A percentile compares a stretch with the other conserved stretches of the same genome.
Evolutionary conservation across 495 filamentous ascomycete species (phyloP).

Genomic region (Penicillium subrubescens): DNA sequence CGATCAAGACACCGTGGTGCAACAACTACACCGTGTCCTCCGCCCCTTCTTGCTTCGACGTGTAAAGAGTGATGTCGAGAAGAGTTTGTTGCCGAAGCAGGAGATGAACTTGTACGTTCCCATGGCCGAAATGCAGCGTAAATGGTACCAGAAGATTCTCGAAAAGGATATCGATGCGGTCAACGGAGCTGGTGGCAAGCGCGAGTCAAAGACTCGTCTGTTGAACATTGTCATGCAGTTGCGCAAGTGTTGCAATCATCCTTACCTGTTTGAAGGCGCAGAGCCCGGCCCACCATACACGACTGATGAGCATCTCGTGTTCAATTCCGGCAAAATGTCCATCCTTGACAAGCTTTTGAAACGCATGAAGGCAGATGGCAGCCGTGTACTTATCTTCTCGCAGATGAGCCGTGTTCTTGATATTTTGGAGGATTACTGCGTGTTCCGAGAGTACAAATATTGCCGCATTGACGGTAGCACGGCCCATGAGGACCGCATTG

Average conservation of each 20-base stretch:
- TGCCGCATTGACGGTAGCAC: constrained; percentile 98
- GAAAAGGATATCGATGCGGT: constrained; percentile 99
- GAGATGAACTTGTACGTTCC: constrained; percentile 96
- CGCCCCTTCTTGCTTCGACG: constrained; percentile 93
- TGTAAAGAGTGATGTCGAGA: constrained; percentile 98
- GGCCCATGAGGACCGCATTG: constrained; percentile 96
- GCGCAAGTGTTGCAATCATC: constrained; percentile 98
- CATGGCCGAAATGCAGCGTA: constrained; percentile 99
- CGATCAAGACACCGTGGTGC: constrained; percentile 94
- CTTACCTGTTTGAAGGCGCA: constrained; percentile 97
- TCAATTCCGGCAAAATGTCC: constrained; percentile 95
- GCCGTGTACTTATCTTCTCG: constrained; percentile 95
- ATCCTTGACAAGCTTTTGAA: constrained; percentile 92
- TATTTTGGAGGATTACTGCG: constrained; percentile 97
- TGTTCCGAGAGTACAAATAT: constrained; percentile 92
- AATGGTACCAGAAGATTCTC: constrained; percentile 98
- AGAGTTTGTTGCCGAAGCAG: constrained; percentile 96
- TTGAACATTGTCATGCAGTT: constrained; percentile 99
- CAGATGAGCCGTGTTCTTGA: constrained; percentile 98
- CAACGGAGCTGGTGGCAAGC: constrained; percentile 93
- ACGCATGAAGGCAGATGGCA: constrained; percentile 81
- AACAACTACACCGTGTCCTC: constrained; percentile 92
- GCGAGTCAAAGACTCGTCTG: constrained; percentile 98
- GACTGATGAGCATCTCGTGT: constrained; percentile 93
- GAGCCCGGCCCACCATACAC: constrained; percentile 98